Evolutionary conservation across 2,329 filamentous ascomycete genomes (phyloP).

Genomic region (Fusarium liriodendri): DNA sequence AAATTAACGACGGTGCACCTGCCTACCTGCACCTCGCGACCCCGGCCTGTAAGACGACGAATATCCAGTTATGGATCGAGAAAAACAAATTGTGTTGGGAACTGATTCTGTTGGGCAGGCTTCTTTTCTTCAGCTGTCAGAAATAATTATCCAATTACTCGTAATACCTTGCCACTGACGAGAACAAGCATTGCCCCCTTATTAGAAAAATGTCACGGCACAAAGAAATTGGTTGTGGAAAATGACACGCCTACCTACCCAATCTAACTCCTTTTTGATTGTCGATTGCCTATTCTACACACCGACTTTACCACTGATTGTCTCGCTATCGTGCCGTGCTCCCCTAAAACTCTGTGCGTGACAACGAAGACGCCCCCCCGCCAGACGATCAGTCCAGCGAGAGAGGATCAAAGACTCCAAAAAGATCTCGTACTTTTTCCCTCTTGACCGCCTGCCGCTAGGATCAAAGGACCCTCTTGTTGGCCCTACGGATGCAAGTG

Average conservation of each 20-base stretch:
- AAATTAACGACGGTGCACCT: neutral
- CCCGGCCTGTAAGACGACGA: neutral
- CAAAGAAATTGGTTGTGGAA: neutral
- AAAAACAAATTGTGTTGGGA: slow-evolving; percentile 28
- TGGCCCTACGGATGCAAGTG: neutral
- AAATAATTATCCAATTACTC: neutral
- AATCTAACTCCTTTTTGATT: slow-evolving; percentile 11
- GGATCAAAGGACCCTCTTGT: neutral
- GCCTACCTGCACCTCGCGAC: neutral
- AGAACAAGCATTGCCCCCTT: slow-evolving; percentile 11
- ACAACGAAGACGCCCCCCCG: neutral
- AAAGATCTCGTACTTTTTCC: neutral
- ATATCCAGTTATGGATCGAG: neutral
- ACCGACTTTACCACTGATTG: slow-evolving; percentile 27
- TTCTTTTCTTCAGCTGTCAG: neutral
- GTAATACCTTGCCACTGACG: slow-evolving; percentile 19
- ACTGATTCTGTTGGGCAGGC: slow-evolving; percentile 21
- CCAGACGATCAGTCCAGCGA: neutral
- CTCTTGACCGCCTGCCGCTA: neutral
- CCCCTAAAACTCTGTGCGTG: neutral
- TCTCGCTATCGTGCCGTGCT: neutral
- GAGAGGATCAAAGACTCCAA: neutral
- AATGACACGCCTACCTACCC: neutral
- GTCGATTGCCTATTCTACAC: slow-evolving; percentile 23
- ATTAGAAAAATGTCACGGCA: neutral